Conservation (phyloP, 176 grass and related monocot species). For the Luzula sylvatica region DNA sequence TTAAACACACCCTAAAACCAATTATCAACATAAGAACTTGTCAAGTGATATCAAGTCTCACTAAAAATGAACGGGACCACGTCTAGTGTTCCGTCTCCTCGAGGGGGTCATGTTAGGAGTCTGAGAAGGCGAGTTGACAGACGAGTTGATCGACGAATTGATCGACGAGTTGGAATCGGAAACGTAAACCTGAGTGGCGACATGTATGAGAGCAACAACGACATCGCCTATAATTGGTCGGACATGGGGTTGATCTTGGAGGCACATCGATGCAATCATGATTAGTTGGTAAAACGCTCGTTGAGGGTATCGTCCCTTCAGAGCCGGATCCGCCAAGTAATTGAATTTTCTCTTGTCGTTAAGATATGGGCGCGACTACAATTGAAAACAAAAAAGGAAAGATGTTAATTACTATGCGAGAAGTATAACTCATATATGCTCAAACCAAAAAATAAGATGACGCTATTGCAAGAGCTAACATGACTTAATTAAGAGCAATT, state of each 20-base stretch:
- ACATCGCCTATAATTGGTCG: conserved; percentile 72
- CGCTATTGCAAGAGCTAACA: too few relatives aligned
- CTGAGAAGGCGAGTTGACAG: conserved; percentile 17
- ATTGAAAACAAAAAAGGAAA: not conserved
- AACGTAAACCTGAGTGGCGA: conserved; percentile 53
- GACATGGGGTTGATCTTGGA: conserved; percentile 82
- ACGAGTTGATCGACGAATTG: conserved; percentile 28
- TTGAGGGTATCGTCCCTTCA: conserved; percentile 48
- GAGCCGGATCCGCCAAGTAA: conserved; percentile 56
- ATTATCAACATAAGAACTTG: too few relatives aligned
- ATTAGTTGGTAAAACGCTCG: conserved; percentile 67
- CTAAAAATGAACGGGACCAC: conserved; percentile 18
- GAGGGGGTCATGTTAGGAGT: conserved; percentile 30
- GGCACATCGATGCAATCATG: conserved; percentile 76
- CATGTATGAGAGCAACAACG: conserved; percentile 54
- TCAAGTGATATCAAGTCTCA: not conserved
- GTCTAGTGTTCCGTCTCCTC: conserved; percentile 38
- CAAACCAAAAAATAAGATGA: too few relatives aligned
- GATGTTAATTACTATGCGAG: not conserved
- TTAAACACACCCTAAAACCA: too few relatives aligned
- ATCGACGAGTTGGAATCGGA: conserved; percentile 10
- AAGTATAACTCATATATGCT: too few relatives aligned
- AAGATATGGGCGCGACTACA: conserved; percentile 72
- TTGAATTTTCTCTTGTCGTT: conserved; percentile 60
- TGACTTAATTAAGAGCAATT: too few relatives aligned